Evolutionary conservation across 352 stramenopile genomes (phyloP), one percentile per base, ranked within the genome.

Genomic region (Phytophthora ohioensis): DNA sequence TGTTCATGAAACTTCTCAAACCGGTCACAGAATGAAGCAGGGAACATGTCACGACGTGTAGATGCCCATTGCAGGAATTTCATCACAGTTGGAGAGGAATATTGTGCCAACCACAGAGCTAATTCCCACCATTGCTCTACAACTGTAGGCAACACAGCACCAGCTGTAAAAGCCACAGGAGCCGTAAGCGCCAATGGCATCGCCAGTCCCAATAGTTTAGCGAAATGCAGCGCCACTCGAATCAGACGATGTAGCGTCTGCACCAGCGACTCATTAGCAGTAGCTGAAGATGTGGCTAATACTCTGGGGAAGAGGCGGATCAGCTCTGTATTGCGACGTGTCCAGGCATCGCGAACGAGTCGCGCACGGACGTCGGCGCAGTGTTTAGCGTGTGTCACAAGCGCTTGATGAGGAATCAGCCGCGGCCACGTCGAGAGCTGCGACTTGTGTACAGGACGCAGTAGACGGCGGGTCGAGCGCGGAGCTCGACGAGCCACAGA

Each of bases 61-160:
- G 93, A 96, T 2, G 94, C 92, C 97, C 97, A 99, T 79, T 99
- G 97, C 42, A 94, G 82, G 51, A 99, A 94, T 81, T 99, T 99
- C 76, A 98, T 95, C 67, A 98, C 92, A 4, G 90, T 87, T 2
- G 97, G 97, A 12, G 96, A 98, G 55, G 84, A 84, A 43, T 64
- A 77, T 61, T 91, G 72, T 17, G 88, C 85, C 5, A 82, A 53
- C 77, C 81, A 91, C 13, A 92, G 39, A 6, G 87, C 79, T 34
- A 91, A 73, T 13, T 70, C 71, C 89, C 90, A 96, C 87, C 85
- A 95, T 34, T 71, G 67, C 13, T 84, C 35, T 43, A 82, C 73
- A n/a, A 91, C 30, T 54, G 31, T 7, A 13, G 69, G 72, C 21
- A 77, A 13, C 31, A 80, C 1, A 1, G 45, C 35, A 0, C 71